A percentile compares a stretch with the other conserved stretches of the same genome.
Conservation (phyloP, 176 grass and related monocot genomes). For the Oryza glumipatula region DNA sequence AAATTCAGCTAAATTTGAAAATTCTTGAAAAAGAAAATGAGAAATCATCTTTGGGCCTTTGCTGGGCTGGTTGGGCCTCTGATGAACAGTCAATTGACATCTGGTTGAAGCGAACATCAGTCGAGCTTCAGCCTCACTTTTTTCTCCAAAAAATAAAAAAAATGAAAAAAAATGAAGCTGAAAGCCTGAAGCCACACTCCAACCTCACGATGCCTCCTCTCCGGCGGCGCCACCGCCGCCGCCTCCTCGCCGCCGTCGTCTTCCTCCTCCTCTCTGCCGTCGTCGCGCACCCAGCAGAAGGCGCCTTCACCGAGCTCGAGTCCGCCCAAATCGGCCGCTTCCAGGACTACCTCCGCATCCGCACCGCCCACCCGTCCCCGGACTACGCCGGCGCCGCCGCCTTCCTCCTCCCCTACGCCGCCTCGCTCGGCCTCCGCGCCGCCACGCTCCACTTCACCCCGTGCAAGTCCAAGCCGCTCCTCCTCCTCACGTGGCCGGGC, state of each 20-base stretch:
- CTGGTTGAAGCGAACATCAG: too few relatives aligned
- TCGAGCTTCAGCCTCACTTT: too few relatives aligned
- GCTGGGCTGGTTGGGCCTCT: not conserved
- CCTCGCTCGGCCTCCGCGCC: constrained; percentile 60
- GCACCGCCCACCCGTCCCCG: constrained; percentile 65
- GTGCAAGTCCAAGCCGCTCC: constrained; percentile 65
- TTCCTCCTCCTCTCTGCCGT: constrained; percentile 29
- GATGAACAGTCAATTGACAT: too few relatives aligned
- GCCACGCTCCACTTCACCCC: constrained; percentile 56
- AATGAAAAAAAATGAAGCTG: too few relatives aligned
- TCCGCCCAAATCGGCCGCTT: constrained; percentile 62
- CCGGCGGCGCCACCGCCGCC: not conserved
- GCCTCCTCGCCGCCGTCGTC: not conserved
- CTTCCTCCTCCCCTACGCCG: constrained; percentile 74
- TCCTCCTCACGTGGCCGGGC: constrained; percentile 82
- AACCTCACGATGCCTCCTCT: constrained; percentile 17
- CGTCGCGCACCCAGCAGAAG: not conserved
- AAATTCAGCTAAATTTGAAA: not conserved
- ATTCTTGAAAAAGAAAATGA: not conserved
- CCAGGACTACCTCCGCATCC: constrained; percentile 83
- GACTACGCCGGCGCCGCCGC: constrained; percentile 70
- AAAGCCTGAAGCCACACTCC: too few relatives aligned
- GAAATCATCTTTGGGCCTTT: not conserved
- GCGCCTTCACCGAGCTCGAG: constrained; percentile 55
- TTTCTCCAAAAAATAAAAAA: too few relatives aligned